Conservation (phyloP, 2,329 filamentous ascomycete genomes). For the Berkeleyomyces basicola region DNA sequence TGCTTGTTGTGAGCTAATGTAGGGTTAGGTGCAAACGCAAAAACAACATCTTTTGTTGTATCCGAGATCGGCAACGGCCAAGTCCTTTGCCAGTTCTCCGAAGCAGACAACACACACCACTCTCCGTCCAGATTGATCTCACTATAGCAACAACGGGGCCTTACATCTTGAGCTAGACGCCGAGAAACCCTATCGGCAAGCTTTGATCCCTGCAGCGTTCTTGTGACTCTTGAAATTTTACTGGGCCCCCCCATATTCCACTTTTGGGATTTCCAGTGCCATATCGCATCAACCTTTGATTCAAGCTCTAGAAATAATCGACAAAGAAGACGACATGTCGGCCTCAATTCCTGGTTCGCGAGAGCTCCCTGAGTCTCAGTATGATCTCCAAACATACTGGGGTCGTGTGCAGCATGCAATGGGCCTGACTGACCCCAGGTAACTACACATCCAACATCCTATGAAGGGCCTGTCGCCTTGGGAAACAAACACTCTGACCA, state of each 20-base stretch:
- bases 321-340: slow-evolving; percentile 32
- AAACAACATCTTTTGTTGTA: not conserved
- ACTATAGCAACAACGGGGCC: not conserved
- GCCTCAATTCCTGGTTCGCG: slow-evolving; percentile 50
- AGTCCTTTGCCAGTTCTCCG: too few species aligned
- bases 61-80: not conserved
- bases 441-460: slow-evolving; percentile 26
- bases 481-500: not conserved
- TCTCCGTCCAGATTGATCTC: too few species aligned
- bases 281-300: not conserved
- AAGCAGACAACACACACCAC: too few species aligned
- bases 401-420: slow-evolving; percentile 81
- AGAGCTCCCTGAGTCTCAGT: slow-evolving; percentile 79
- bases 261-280: not conserved
- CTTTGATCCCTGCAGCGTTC: not conserved
- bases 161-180: not conserved
- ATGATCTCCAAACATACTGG: slow-evolving; percentile 88
- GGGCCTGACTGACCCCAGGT: slow-evolving; percentile 90
- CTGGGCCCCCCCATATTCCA: not conserved
- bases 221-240: not conserved
- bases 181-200: not conserved
- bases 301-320: not conserved
- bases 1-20: not conserved
- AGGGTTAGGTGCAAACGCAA: not conserved
- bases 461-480: not conserved